These are phyloP conservation scores for Starmera dryadoides DNA, from an alignment of 805 yeast species.

Conservation along the genomic window DNA sequence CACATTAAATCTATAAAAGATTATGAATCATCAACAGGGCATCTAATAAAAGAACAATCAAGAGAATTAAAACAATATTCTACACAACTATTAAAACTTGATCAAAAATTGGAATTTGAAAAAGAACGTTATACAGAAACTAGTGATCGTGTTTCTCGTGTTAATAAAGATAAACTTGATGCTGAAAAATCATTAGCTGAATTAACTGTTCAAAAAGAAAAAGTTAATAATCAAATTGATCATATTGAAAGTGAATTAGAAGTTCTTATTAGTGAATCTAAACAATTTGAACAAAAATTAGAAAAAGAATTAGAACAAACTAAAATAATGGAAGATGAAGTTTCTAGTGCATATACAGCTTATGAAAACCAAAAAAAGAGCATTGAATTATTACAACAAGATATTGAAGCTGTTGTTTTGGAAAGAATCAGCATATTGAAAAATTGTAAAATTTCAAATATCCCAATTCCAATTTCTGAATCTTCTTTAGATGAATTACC, in stretches of 20 bases:
- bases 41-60: constrained; percentile 43
- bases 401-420: constrained; percentile 41
- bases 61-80: constrained; percentile 55
- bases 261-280: constrained; percentile 27
- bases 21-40: constrained; percentile 66
- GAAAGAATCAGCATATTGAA: constrained; percentile 56
- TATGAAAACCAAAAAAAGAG: constrained; percentile 25
- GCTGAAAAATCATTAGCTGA: constrained; percentile 27
- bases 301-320: constrained; percentile 24
- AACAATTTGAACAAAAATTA: constrained; percentile 24
- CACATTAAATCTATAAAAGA: constrained; percentile 52
- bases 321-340: constrained; percentile 40
- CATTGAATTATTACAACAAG: constrained; percentile 40
- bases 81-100: constrained; percentile 52
- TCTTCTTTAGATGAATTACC: constrained; percentile 59
- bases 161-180: constrained; percentile 31
- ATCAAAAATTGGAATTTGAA: constrained; percentile 61
- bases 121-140: constrained; percentile 50
- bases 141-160: constrained; percentile 32
- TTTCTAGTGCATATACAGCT: constrained; percentile 26
- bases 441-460: constrained; percentile 68
- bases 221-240: constrained; percentile 26
- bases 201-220: constrained; percentile 25
- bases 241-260: constrained; percentile 34
- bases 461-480: constrained; percentile 52